Percentiles rank a stretch among this genome's conserved stretches.
Conservation (phyloP, 257 asterid species). For the Rubia yunnanensis region DNA sequence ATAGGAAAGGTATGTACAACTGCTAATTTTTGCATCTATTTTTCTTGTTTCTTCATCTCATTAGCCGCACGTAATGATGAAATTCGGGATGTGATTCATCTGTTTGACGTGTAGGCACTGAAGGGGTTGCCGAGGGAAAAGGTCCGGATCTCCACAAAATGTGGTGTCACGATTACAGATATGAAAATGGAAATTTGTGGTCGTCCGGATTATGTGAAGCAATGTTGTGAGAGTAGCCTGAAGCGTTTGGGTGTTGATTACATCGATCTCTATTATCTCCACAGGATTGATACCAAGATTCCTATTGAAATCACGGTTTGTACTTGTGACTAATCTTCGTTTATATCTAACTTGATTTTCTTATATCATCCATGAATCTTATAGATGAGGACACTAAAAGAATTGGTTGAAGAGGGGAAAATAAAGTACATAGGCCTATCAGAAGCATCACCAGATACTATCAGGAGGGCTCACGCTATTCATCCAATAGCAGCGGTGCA, state of each 20-base stretch:
- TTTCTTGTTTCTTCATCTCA: background rate
- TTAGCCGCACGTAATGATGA: background rate
- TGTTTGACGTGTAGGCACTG: background rate
- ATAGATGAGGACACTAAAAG: constrained; percentile 22
- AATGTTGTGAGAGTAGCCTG: background rate
- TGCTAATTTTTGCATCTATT: too few species aligned
- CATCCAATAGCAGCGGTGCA: constrained; percentile 31
- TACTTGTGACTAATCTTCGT: background rate
- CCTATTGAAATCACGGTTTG: background rate
- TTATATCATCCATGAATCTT: too few species aligned
- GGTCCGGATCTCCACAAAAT: background rate
- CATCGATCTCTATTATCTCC: background rate
- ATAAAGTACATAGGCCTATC: constrained; percentile 25
- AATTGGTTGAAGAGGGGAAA: constrained; percentile 31
- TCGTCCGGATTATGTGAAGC: background rate
- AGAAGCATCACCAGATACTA: constrained; percentile 28
- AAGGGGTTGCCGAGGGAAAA: background rate
- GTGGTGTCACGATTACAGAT: background rate
- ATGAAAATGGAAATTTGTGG: background rate
- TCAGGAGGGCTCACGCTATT: constrained; percentile 31
- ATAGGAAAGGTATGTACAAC: background rate
- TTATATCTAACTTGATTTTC: background rate
- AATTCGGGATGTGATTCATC: background rate
- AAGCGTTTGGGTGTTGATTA: background rate
- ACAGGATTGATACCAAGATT: background rate